Evolutionary conservation across 2,329 filamentous ascomycete genomes (phyloP).

Genomic region (Aspergillus sp.): DNA sequence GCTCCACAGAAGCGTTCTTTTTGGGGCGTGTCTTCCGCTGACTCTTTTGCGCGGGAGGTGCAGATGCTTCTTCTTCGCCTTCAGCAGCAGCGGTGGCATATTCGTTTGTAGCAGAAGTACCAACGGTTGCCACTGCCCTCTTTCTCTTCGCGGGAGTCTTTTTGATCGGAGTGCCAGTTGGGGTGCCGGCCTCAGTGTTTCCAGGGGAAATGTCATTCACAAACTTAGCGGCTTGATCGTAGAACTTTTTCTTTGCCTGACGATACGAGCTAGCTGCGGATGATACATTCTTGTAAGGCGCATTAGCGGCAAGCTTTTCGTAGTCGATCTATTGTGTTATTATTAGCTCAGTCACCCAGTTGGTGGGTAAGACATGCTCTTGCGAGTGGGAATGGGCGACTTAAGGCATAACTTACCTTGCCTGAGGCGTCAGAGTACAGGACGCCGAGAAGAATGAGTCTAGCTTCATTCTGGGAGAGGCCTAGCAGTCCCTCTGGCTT

Average conservation of each 20-base stretch:
- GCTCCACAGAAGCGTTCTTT: conserved; percentile 15
- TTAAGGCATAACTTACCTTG: conserved; percentile 16
- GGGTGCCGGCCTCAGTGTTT: background rate
- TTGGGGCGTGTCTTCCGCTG: conserved; percentile 21
- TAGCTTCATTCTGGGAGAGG: conserved; percentile 18
- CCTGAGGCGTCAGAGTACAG: conserved; percentile 11
- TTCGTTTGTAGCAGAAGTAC: conserved; percentile 6
- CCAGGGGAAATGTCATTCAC: background rate
- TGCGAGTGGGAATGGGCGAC: background rate
- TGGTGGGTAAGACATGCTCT: background rate
- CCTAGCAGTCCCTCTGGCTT: conserved; percentile 21
- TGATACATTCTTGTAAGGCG: conserved; percentile 36
- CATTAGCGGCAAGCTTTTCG: conserved; percentile 34
- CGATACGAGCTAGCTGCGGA: conserved; percentile 38
- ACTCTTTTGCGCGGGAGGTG: conserved; percentile 22
- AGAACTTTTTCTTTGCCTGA: conserved; percentile 40
- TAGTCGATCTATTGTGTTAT: conserved; percentile 36
- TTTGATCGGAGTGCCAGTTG: conserved; percentile 11
- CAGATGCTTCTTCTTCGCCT: background rate
- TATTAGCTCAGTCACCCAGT: background rate
- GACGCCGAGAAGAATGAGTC: conserved; percentile 20
- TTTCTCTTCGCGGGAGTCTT: conserved; percentile 25
- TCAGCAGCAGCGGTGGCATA: conserved; percentile 6
- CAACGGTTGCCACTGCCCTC: conserved; percentile 8
- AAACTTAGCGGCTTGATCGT: conserved; percentile 5